These are phyloP conservation scores for Afroboletus lepidellus DNA, from an alignment of 1,284 basidiomycete genomes.

Conservation along the genomic window DNA sequence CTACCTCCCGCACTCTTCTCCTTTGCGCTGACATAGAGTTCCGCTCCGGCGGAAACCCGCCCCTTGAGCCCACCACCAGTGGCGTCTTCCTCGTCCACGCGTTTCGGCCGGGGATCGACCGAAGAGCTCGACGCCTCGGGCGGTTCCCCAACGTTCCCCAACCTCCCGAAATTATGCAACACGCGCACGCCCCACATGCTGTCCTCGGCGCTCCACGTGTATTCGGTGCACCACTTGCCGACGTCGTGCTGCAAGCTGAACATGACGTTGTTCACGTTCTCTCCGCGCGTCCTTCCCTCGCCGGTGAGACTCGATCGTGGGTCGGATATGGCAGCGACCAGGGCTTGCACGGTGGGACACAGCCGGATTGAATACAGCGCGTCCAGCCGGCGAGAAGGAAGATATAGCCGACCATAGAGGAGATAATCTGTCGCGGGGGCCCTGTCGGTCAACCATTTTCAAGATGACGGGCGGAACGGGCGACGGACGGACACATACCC, in stretches of 20 bases:
- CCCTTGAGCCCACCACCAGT: constrained; percentile 89
- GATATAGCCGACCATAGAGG: constrained; percentile 89
- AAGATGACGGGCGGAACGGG: constrained; percentile 9
- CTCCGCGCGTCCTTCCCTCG: constrained; percentile 44
- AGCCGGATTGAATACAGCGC: constrained; percentile 86
- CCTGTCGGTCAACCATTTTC: constrained; percentile 22
- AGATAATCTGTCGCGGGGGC: constrained; percentile 66
- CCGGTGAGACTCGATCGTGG: constrained; percentile 50
- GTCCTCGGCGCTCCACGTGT: constrained; percentile 92
- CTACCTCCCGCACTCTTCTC: constrained; percentile 90
- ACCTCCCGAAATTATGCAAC: constrained; percentile 89
- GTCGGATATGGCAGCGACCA: constrained; percentile 76
- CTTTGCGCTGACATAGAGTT: constrained; percentile 91
- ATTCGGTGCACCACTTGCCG: constrained; percentile 92
- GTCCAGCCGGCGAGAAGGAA: constrained; percentile 86
- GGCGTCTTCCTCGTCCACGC: constrained; percentile 87
- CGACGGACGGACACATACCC: constrained; percentile 48
- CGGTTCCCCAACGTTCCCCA: constrained; percentile 37
- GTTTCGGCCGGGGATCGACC: constrained; percentile 40
- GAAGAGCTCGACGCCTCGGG: constrained; percentile 26
- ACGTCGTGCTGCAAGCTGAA: constrained; percentile 89
- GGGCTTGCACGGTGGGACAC: constrained; percentile 65
- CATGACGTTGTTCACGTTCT: constrained; percentile 73
- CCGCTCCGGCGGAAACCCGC: constrained; percentile 88
- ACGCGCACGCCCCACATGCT: constrained; percentile 88